phyloP scores from a whole-genome alignment of 352 stramenopile genomes.

The Discostella stelligera region DNA sequence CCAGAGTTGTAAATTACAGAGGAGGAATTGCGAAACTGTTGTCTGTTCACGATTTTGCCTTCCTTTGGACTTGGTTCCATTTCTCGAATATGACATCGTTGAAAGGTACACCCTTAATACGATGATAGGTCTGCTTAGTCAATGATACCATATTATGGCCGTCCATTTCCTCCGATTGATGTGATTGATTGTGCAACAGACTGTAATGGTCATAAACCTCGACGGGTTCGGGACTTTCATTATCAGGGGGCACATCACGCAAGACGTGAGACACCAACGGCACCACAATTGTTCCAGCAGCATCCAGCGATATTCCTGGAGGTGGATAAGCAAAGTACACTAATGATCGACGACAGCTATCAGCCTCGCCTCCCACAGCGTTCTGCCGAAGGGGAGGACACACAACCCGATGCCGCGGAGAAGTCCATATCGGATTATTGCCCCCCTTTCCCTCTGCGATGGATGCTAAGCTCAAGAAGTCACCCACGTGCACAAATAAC shows the following conservation, averaged over 20 bases:
- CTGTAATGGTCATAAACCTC: conserved; percentile 37
- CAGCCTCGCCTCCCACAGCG: background rate
- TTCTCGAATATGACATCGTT: conserved; percentile 34
- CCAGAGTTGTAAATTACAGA: too few species aligned
- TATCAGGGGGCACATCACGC: background rate
- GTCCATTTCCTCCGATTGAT: conserved; percentile 4
- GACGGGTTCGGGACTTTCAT: background rate
- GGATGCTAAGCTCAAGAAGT: conserved; percentile 66
- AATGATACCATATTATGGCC: too few species aligned
- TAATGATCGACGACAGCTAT: conserved; percentile 41
- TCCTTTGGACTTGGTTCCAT: conserved; percentile 44
- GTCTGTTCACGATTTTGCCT: too few species aligned
- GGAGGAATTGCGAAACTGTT: too few species aligned
- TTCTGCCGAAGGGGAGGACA: conserved; percentile 26
- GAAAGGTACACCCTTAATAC: conserved; percentile 29
- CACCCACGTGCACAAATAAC: conserved; percentile 74
- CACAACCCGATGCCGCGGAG: conserved; percentile 46
- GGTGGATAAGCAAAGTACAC: conserved; percentile 61
- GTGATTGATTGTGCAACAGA: conserved; percentile 54
- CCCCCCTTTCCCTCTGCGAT: background rate
- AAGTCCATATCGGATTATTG: conserved; percentile 31
- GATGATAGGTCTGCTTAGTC: background rate
- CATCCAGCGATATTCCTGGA: conserved; percentile 37
- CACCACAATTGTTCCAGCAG: conserved; percentile 26
- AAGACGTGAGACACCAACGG: background rate